Evolutionary conservation across 106 monocot genomes (phyloP), one percentile per base, ranked within the genome.

Genomic region (Acorus gramineus): DNA sequence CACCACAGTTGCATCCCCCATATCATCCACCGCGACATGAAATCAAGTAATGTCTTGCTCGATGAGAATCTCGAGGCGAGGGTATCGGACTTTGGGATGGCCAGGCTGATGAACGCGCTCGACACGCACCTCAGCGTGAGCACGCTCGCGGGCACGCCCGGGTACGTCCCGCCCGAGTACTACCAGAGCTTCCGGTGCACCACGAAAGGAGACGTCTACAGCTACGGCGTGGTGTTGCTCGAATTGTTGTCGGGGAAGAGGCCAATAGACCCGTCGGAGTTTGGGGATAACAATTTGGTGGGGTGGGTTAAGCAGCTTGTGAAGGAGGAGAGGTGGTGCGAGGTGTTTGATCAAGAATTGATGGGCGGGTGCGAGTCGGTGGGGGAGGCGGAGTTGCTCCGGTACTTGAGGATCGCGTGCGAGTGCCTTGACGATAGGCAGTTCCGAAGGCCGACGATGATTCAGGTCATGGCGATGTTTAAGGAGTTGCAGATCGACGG

Each of bases 91-190:
- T 93, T 93, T 49, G 92, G 92, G 4, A 87, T 93, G 92, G 92
- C 92, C 0, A 52, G 92, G 65, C 72, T 88, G 2, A 62, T 88
- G 73, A 82, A 80, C 47, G 84, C 92, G 2, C 61, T 76, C 7
- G 87, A 93, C 60, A 88, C 92, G 0, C 92, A 93, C 53, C 82
- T 92, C 52, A 92, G 87, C 51, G 92, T 85, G 9, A 87, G 84
- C 68, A 82, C 87, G 1, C 84, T 93, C 8, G 80, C 80, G 2
- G 92, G 92, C 0, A 93, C 92, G 0, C 92, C 87, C 3, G 92
- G 92, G n/a, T 93, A 93, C 51, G 87, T 93, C 14, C 92, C 92
- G 3, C 87, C 92, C 5, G 92, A 93, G 69, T 93, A 93, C 78
- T 87, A 88, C 76, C 87, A 93, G 68, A 88, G 87, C 66, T 93